Conservation (phyloP, 306 rosid species). For the Cyclanthera cordifolia region DNA sequence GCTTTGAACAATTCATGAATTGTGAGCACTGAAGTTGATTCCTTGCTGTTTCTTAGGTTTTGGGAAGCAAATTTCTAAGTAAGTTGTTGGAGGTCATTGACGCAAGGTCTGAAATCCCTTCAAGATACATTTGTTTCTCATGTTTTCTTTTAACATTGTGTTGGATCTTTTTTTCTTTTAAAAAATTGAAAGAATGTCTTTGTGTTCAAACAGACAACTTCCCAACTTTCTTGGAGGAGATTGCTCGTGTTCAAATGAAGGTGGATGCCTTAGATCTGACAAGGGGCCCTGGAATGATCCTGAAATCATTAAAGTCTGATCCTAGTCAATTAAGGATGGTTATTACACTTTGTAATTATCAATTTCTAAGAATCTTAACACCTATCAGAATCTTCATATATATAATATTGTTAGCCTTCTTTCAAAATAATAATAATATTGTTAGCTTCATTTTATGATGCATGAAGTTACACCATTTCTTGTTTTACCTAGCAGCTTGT, state of each 20-base stretch:
- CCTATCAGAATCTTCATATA: neutral
- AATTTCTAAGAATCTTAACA: conserved; percentile 8
- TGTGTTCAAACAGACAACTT: conserved; percentile 53
- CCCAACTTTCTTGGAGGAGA: conserved; percentile 88
- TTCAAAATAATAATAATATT: no score
- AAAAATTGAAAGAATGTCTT: neutral
- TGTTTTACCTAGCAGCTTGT: conserved; percentile 45
- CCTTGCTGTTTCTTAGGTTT: conserved; percentile 46
- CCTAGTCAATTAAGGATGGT: conserved; percentile 18
- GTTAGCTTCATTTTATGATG: neutral
- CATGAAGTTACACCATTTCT: conserved; percentile 13
- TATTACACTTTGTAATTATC: conserved; percentile 12
- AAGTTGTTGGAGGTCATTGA: conserved; percentile 70
- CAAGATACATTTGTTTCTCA: neutral
- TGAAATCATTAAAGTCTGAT: conserved; percentile 62
- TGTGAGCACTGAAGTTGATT: conserved; percentile 8
- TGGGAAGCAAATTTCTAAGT: conserved; percentile 57
- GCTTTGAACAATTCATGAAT: conserved; percentile 18
- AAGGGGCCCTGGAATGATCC: conserved; percentile 97
- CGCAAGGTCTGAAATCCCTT: conserved; percentile 50
- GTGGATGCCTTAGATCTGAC: conserved; percentile 78
- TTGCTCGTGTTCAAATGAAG: conserved; percentile 75
- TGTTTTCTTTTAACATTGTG: conserved; percentile 8
- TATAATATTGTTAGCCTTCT: no score
- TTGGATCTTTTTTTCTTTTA: neutral